Evolutionary conservation across 179 eudicot species (phyloP).

Genomic region (Silene coronaria): DNA sequence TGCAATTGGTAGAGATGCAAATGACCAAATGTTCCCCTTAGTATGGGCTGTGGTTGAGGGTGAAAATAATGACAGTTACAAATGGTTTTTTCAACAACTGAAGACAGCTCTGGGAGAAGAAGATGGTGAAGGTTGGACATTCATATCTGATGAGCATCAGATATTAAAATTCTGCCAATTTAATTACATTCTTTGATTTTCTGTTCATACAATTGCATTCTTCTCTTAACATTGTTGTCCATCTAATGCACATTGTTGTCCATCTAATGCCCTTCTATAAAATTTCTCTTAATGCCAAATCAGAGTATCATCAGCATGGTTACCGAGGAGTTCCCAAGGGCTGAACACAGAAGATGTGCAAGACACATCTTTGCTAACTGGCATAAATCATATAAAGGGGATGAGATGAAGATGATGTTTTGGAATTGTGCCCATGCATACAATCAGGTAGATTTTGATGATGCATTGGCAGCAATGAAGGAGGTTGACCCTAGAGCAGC

Average conservation of each 20-base stretch:
- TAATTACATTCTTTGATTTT: too few relatives aligned
- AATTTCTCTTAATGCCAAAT: too few relatives aligned
- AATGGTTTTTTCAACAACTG: too few relatives aligned
- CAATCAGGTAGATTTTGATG: not conserved
- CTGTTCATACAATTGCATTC: too few relatives aligned
- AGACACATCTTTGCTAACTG: not conserved
- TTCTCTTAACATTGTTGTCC: too few relatives aligned
- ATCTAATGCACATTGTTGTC: too few relatives aligned
- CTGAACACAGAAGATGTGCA: not conserved
- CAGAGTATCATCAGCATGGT: not conserved
- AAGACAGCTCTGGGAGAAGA: too few relatives aligned
- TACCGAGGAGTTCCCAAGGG: not conserved
- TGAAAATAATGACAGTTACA: too few relatives aligned
- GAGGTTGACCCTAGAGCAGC: too few relatives aligned
- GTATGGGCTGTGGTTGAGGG: not conserved
- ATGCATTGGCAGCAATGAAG: not conserved
- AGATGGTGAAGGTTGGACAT: too few relatives aligned
- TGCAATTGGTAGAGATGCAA: not conserved
- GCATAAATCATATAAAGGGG: not conserved
- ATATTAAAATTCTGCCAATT: too few relatives aligned
- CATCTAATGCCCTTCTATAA: too few relatives aligned
- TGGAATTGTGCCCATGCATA: not conserved
- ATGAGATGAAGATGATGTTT: not conserved
- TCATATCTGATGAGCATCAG: not conserved
- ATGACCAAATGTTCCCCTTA: constrained; percentile 8